Evolutionary conservation across 371 early-diverging fungal species (phyloP), one percentile per base, ranked within the genome.

Genomic region (Choanephora cucurbitarum): DNA sequence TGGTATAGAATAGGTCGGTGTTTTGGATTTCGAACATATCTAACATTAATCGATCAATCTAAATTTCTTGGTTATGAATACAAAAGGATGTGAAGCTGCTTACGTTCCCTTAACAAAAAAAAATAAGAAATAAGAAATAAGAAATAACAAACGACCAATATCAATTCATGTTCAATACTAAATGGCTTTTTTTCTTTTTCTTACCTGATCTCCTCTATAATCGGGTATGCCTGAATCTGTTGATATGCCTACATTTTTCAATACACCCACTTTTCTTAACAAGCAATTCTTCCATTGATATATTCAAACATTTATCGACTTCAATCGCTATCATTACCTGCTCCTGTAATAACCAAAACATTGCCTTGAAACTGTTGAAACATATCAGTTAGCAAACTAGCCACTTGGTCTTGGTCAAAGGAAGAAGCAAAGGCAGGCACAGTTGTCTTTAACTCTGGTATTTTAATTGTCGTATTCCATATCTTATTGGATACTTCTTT

Each of bases 191-290:
- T n/a, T 23, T 34, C 13, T 39, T 21, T 19, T 24, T 34, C 22
- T 59, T 58, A 80, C 81, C 33, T 82, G 73, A 44, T 87, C 77
- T 1, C 94, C 94, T 49, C 95, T 83, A 67, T 95, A 96, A 72
- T 94, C 94, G 0, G 95, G 95, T 17, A 95, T 91, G 18, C 91
- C 91, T 0, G 86, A 87, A 54, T 89, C 90, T 1, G 93, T 92
- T 17, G 88, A 89, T 24, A 91, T 72, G 4, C 92, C 92, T 60
- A 82, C 81, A 19, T 73, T n/a, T n/a, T n/a, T n/a, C n/a, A n/a
- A n/a, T n/a, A n/a, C n/a, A n/a, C n/a, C n/a, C n/a, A n/a, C n/a
- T n/a, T n/a, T n/a, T 69, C 48, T 14, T 28, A 33, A 55, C 21
- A 14, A 58, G 11, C 13, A 28, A 22, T n/a, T n/a, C n/a, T n/a